These are phyloP conservation scores for Abrus precatorius DNA, from an alignment of 306 rosid genomes.

Conservation along the genomic window DNA sequence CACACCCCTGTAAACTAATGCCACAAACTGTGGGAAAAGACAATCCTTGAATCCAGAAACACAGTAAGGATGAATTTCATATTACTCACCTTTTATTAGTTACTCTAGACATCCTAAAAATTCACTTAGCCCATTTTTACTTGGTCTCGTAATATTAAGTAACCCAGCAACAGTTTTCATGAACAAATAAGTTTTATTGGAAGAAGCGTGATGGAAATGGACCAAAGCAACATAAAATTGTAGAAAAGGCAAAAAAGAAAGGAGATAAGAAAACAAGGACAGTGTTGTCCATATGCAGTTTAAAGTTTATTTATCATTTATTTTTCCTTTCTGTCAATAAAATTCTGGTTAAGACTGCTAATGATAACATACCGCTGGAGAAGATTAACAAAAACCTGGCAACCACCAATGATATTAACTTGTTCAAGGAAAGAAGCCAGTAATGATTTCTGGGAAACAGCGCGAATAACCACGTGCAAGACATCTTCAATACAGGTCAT, in stretches of 20 bases:
- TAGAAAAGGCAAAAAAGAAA: background rate
- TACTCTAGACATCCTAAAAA: no score
- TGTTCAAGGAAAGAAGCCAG: constrained; percentile 92
- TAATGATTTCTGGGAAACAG: constrained; percentile 82
- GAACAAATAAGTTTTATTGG: no score
- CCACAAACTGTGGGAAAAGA: no score
- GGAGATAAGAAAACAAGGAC: constrained; percentile 13
- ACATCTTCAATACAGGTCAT: constrained; percentile 95
- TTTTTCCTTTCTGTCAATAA: background rate
- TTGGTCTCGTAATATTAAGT: no score
- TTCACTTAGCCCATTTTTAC: no score
- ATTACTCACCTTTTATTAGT: no score
- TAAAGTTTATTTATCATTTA: constrained; percentile 20
- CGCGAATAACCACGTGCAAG: constrained; percentile 93
- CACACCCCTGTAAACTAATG: no score
- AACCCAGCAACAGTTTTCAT: no score
- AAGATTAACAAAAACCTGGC: constrained; percentile 93
- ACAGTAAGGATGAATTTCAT: no score
- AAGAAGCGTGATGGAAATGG: no score
- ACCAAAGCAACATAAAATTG: constrained; percentile 4
- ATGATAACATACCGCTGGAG: constrained; percentile 78
- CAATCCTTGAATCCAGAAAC: no score
- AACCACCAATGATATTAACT: constrained; percentile 78
- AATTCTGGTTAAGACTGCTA: constrained; percentile 39
- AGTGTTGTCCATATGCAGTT: background rate